Percentiles rank a stretch among this genome's conserved stretches.
Conservation (phyloP, 2,329 filamentous ascomycete species). For the Eutypella sp. region DNA sequence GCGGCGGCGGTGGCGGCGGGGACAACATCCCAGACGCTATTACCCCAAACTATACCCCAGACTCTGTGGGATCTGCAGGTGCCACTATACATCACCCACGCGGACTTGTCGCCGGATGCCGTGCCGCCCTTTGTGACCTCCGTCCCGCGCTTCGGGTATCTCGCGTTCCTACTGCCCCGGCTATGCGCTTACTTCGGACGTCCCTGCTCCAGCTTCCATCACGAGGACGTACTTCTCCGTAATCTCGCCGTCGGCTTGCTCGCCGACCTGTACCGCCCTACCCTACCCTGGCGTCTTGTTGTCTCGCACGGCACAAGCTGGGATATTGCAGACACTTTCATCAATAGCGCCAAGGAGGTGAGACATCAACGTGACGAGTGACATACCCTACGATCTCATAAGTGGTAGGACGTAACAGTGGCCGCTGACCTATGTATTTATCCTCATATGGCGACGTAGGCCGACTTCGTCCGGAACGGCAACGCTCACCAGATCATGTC, state of each 20-base stretch:
- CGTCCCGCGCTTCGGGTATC: slow-evolving; percentile 55
- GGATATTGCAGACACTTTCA: slow-evolving; percentile 59
- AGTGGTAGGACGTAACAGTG: background rate
- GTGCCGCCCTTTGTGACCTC: slow-evolving; percentile 47
- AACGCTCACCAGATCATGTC: slow-evolving; percentile 88
- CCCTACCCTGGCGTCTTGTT: slow-evolving; percentile 49
- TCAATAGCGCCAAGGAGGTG: slow-evolving; percentile 61
- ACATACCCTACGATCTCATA: background rate
- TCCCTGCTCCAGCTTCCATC: slow-evolving; percentile 55
- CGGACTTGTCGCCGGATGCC: slow-evolving; percentile 37
- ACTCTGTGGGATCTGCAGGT: slow-evolving; percentile 51
- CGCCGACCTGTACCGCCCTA: slow-evolving; percentile 52
- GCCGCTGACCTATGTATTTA: background rate
- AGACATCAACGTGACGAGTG: slow-evolving; percentile 14
- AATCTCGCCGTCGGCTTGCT: slow-evolving; percentile 32
- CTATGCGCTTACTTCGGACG: slow-evolving; percentile 48
- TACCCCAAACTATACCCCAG: slow-evolving; percentile 40
- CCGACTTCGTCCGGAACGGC: slow-evolving; percentile 82
- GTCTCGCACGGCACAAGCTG: slow-evolving; percentile 51
- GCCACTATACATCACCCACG: slow-evolving; percentile 51
- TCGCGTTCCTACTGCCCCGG: slow-evolving; percentile 52
- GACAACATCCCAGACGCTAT: slow-evolving; percentile 3
- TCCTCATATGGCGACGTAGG: slow-evolving; percentile 34
- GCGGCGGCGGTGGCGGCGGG: too few species aligned
- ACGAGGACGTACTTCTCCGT: slow-evolving; percentile 32